Evolutionary conservation across 805 yeast species (phyloP).

Genomic region (Cyberlindnera suaveolens): DNA sequence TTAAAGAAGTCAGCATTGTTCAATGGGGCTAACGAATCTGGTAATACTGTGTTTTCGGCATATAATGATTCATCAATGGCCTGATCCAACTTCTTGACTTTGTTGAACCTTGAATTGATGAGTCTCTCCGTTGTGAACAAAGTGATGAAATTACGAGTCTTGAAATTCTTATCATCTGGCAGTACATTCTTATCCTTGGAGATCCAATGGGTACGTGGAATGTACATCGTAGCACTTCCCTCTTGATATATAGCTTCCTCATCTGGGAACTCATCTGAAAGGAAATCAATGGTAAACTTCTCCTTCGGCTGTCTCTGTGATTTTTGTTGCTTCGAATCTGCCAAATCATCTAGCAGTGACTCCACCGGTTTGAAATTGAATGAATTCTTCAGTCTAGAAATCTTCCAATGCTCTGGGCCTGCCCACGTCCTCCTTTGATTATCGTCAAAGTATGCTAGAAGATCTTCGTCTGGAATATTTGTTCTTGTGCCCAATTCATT

Average conservation of each 20-base stretch:
- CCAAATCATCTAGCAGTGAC: neutral
- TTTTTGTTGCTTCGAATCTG: neutral
- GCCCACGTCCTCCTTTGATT: slow-evolving; percentile 71
- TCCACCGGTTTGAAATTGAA: slow-evolving; percentile 17
- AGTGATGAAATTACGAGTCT: slow-evolving; percentile 59
- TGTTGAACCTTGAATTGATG: slow-evolving; percentile 30
- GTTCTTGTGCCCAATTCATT: slow-evolving; percentile 17
- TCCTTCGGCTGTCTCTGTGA: slow-evolving; percentile 24
- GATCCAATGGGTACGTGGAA: slow-evolving; percentile 37
- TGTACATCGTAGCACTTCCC: slow-evolving; percentile 22
- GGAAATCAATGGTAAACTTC: slow-evolving; percentile 37
- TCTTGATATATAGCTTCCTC: slow-evolving; percentile 36
- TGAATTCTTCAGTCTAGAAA: slow-evolving; percentile 44
- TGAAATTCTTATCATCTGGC: slow-evolving; percentile 71
- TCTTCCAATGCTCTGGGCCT: slow-evolving; percentile 92
- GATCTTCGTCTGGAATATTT: slow-evolving; percentile 44
- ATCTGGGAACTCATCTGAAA: slow-evolving; percentile 22
- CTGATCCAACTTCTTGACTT: slow-evolving; percentile 18
- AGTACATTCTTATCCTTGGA: slow-evolving; percentile 43
- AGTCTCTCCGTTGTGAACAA: slow-evolving; percentile 62
- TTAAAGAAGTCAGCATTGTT: slow-evolving; percentile 36
- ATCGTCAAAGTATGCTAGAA: slow-evolving; percentile 78
- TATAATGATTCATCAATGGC: slow-evolving; percentile 62
- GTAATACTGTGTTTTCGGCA: slow-evolving; percentile 49
- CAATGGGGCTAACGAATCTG: slow-evolving; percentile 2